phyloP scores from a whole-genome alignment of 2,329 filamentous ascomycete genomes.

The Chalara sp. region DNA sequence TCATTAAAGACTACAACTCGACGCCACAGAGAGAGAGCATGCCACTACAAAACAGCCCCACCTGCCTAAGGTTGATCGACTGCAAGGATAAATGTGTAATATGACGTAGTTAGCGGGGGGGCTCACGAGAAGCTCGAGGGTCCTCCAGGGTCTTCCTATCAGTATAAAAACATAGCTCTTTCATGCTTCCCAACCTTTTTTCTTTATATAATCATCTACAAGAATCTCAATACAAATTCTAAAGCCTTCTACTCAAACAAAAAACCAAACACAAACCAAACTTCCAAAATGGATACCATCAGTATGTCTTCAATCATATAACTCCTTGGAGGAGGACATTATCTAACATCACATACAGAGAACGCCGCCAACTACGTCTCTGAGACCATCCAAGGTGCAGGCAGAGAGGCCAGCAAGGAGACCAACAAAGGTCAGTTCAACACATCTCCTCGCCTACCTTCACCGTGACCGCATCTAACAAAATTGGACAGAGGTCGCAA shows the following conservation, averaged over 20 bases:
- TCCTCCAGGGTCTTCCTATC: too few species aligned
- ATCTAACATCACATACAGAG: conserved; percentile 8
- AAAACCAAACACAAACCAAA: conserved; percentile 4
- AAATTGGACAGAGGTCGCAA: conserved; percentile 31
- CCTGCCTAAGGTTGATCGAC: too few species aligned
- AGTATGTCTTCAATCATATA: conserved; percentile 9
- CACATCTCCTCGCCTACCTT: neutral
- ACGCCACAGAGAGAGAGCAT: too few species aligned
- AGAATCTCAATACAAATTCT: neutral
- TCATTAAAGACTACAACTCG: too few species aligned
- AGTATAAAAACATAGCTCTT: neutral
- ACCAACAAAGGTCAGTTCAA: conserved; percentile 38
- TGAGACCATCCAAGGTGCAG: conserved; percentile 41
- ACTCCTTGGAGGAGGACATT: neutral
- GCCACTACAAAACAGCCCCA: too few species aligned
- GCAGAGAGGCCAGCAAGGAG: conserved; percentile 43
- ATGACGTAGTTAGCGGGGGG: too few species aligned
- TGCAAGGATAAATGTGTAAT: too few species aligned
- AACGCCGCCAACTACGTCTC: conserved; percentile 47
- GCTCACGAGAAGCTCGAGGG: too few species aligned
- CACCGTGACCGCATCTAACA: neutral
- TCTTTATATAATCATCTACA: neutral
- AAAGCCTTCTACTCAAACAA: neutral
- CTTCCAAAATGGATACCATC: conserved; percentile 22
- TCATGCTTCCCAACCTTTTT: neutral